Evolutionary conservation across 2,329 filamentous ascomycete genomes (phyloP).

Genomic region (Botryotinia globosa): DNA sequence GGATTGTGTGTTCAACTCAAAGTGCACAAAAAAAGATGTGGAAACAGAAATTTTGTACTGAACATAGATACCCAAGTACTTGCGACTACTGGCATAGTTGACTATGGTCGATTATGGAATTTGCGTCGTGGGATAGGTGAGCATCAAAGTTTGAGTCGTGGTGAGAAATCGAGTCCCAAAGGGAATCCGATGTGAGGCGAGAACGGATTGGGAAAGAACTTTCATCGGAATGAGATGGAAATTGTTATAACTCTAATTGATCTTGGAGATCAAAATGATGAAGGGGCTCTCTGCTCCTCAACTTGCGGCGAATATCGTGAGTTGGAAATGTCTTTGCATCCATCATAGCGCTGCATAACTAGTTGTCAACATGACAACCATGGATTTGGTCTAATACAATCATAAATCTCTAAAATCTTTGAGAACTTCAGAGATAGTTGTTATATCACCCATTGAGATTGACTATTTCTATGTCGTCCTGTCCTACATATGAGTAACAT

Average conservation of each 20-base stretch:
- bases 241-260: background rate
- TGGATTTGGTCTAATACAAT: background rate
- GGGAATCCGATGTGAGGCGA: background rate
- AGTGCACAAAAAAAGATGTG: background rate
- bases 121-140: background rate
- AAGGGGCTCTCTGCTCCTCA: background rate
- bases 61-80: background rate
- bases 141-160: background rate
- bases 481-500: background rate
- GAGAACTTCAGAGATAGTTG: background rate
- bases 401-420: background rate
- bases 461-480: background rate
- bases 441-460: background rate
- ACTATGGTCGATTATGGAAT: background rate
- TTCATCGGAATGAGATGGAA: background rate
- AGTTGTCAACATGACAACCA: background rate
- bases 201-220: background rate
- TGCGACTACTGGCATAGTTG: background rate
- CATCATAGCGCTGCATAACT: background rate
- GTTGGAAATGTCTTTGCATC: background rate
- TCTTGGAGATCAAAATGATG: background rate
- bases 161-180: background rate
- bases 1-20: too few relatives aligned
- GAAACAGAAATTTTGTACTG: background rate
- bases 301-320: background rate